Evolutionary conservation across 164 flowering plant species (phyloP).

Genomic region (Magnolia kwangsiensis): DNA sequence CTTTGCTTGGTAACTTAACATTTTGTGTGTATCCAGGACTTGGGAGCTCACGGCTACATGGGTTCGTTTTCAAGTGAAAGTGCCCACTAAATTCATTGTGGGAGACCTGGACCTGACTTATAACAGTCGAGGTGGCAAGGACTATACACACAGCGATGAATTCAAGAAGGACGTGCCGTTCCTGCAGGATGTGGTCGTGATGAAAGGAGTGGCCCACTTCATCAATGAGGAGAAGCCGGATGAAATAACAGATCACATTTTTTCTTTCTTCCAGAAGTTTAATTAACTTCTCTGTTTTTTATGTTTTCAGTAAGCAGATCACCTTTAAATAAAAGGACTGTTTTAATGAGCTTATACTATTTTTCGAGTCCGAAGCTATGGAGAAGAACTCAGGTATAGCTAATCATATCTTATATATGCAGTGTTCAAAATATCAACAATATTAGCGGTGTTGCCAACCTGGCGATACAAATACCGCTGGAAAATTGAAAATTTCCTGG

Average conservation of each 20-base stretch:
- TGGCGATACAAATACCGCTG: too few species aligned
- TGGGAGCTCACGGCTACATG: conserved; percentile 59
- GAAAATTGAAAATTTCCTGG: too few species aligned
- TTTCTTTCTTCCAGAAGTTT: conserved; percentile 5
- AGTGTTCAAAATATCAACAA: too few species aligned
- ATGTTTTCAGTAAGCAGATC: too few species aligned
- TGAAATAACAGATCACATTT: conserved; percentile 9
- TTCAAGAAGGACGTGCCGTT: conserved; percentile 23
- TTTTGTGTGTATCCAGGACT: conserved; percentile 21
- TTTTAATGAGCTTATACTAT: too few species aligned
- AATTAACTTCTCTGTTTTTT: too few species aligned
- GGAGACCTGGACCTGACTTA: conserved; percentile 41
- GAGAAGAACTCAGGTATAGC: too few species aligned
- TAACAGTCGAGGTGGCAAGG: conserved; percentile 22
- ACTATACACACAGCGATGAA: conserved; percentile 25
- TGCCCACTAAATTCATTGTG: conserved; percentile 39
- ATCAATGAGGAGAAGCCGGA: conserved; percentile 12
- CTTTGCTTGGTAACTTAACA: conserved; percentile 15
- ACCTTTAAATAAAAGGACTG: too few species aligned
- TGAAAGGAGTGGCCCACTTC: conserved; percentile 14
- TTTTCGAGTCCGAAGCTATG: too few species aligned
- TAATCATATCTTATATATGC: too few species aligned
- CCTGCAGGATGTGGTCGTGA: conserved; percentile 11
- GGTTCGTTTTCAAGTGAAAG: conserved; percentile 40
- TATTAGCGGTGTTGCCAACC: too few species aligned